Evolutionary conservation across 2,329 filamentous ascomycete genomes (phyloP).

Genomic region (Diaporthe citriasiana): DNA sequence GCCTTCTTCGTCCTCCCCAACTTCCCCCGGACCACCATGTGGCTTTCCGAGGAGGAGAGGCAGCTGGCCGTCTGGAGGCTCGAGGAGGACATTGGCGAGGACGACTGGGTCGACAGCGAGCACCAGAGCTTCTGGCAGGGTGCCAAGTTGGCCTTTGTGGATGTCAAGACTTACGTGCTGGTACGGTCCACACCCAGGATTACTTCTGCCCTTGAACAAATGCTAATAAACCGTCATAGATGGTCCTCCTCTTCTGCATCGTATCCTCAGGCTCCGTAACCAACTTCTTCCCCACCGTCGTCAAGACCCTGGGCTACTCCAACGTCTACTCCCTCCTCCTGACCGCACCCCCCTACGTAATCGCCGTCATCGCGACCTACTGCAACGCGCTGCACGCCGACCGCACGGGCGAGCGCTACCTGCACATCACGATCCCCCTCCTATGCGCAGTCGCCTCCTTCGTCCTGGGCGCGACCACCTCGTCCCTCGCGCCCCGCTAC

Average conservation of each 20-base stretch:
- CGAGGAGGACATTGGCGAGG: conserved; percentile 75
- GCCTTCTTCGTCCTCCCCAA: conserved; percentile 71
- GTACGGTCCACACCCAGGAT: conserved; percentile 50
- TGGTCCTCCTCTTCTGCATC: conserved; percentile 70
- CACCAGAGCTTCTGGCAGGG: conserved; percentile 70
- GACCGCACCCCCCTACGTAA: conserved; percentile 75
- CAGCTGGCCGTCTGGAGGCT: conserved; percentile 72
- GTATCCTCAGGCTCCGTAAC: conserved; percentile 69
- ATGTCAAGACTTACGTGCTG: conserved; percentile 73
- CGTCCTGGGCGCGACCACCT: conserved; percentile 77
- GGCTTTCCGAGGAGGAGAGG: conserved; percentile 70
- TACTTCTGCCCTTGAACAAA: not conserved
- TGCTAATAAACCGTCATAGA: conserved; percentile 49
- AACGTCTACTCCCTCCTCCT: conserved; percentile 72
- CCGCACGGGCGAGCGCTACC: conserved; percentile 78
- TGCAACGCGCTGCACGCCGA: conserved; percentile 80
- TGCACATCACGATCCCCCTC: conserved; percentile 75
- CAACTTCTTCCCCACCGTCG: conserved; percentile 80
- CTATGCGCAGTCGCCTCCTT: conserved; percentile 74
- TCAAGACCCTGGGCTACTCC: conserved; percentile 75
- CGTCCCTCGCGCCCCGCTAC: conserved; percentile 72
- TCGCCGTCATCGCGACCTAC: conserved; percentile 73
- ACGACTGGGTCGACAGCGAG: conserved; percentile 71
- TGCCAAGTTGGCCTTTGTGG: conserved; percentile 67
- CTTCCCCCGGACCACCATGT: conserved; percentile 53